These are phyloP conservation scores for Diplodia scrobiculata DNA, from an alignment of 2,329 filamentous ascomycete species.

Conservation along the genomic window DNA sequence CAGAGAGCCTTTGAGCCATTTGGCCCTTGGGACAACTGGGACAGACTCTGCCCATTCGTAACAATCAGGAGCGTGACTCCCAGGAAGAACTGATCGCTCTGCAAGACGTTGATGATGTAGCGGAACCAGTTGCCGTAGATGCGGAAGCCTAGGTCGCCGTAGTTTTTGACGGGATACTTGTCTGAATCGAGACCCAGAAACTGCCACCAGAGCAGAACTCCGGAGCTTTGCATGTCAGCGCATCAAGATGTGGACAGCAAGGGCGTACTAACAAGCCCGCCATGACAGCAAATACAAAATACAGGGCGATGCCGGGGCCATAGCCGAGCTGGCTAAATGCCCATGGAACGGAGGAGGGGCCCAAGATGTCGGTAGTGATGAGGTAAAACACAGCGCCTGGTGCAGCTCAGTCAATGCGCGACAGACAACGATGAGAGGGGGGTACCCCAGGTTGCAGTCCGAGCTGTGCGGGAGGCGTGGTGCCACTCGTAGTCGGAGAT, in stretches of 20 bases:
- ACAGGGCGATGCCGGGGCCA: conserved; percentile 44
- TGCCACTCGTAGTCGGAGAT: conserved; percentile 42
- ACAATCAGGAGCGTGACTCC: conserved; percentile 58
- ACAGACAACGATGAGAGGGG: too few species aligned
- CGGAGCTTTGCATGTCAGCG: conserved; percentile 35
- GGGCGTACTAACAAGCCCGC: conserved; percentile 36
- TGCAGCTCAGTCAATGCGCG: neutral
- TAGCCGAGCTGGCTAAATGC: conserved; percentile 39
- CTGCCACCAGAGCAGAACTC: conserved; percentile 46
- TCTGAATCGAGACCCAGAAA: conserved; percentile 49
- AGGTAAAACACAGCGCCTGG: conserved; percentile 47
- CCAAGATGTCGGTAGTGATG: conserved; percentile 50
- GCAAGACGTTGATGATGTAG: conserved; percentile 45
- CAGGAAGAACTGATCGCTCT: conserved; percentile 51
- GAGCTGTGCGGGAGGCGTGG: conserved; percentile 40
- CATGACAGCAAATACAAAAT: conserved; percentile 43
- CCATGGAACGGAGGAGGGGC: conserved; percentile 43
- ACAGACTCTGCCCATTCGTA: conserved; percentile 57
- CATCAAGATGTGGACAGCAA: too few species aligned
- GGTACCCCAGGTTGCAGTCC: conserved; percentile 41
- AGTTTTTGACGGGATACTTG: conserved; percentile 46
- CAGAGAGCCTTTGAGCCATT: conserved; percentile 2
- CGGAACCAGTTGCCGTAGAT: conserved; percentile 45
- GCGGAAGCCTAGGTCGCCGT: conserved; percentile 48
- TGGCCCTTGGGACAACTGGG: conserved; percentile 46